Base-by-base conservation (phyloP, 2,329 filamentous ascomycete species). In the Nakataea oryzae region DNA sequence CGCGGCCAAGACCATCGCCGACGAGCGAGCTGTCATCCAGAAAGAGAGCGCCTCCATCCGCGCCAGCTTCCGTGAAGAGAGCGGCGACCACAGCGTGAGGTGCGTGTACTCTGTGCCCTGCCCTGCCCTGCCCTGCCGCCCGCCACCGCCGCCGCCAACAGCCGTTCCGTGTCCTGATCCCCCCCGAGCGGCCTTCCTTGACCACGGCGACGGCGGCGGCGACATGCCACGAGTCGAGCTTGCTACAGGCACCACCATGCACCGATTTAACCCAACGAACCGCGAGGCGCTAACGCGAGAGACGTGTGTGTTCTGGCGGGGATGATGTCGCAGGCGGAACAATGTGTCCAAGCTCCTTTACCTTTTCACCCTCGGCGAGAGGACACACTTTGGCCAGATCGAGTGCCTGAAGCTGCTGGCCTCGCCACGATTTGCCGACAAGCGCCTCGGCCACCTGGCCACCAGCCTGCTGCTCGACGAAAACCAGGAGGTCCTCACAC, bases 281-380 rank as follows among this genome's bases (percentile, higher is more conserved):
- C 21, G 41, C 41, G 41, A 50, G 41, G 41, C 41, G 21, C 41
- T 50, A 24, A 50, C 41, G 21, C 17, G 11, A 50, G 5, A 50
- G 21, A 24, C 7, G 24, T 17, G 11, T 50, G 21, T 17, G 11
- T 50, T 6, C 17, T 50, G 41, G 34, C 8, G 41, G 41, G 30
- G 41, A n/a, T 50, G 21, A 50, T 50, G 41, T 50, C 41, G 12
- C 75, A 97, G 93, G 78, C 88, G 95, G 73, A 99, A 99, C 81
- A 99, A 99, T 83, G 95, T 99, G 70, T 93, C 95, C 64, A 99
- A 99, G 77, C 86, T 99, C 47, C 85, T 99, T 54, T 99, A 99
- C 74, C 90, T 99, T 64, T 99, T 99, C 76, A 99, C 95, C 1
- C 84, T 99, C 55, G 95, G 95, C 66, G 95, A 99, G 78, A 86